Base-by-base conservation (phyloP, 2,329 filamentous ascomycete species). In the Hypoxylon rubiginosum region DNA sequence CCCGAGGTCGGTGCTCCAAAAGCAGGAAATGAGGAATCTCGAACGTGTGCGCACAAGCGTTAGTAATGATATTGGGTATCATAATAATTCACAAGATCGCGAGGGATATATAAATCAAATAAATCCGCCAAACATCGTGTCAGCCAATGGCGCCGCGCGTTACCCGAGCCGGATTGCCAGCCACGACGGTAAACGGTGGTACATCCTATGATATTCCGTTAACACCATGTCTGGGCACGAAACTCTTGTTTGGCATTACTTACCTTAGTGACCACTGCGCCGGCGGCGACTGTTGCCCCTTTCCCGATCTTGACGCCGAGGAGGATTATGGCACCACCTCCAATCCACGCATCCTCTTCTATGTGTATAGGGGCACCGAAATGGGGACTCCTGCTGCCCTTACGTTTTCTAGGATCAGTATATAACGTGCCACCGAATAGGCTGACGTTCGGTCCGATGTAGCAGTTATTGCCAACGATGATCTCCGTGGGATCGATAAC, bases 401-500 rank as follows among this genome's bases (percentile, higher is more conserved):
- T 88, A 21, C 93, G 86, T 68, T 87, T 85, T 76, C 91, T 89
- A 28, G 91, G 88, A 76, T 97, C 93, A 13, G 90, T 89, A 45
- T 90, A 89, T 52, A 91, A 84, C 45, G 89, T 91, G 34, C 90
- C 88, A 15, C 92, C 94, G 75, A 93, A 92, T 71, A 98, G 92
- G 69, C 89, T 95, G 62, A 97, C 95, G 71, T 94, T 93, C 0
- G 93, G 92, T 2, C 93, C 93, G 69, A 94, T 90, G 75, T 91
- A 86, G 55, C 88, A 89, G 63, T 92, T 88, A 66, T 92, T 88
- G 2, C 94, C 94, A 73, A 98, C 94, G 50, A 84, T 89, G 65
- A 98, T 91, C 68, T 90, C 86, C 76, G 90, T 92, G n/a, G 94
- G 90, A 77, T 99, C 96, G 60, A 94, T 88, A 75, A 98, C 91